Evolutionary conservation across 2,329 filamentous ascomycete species (phyloP).

Genomic region (Intubia oerlemansii): DNA sequence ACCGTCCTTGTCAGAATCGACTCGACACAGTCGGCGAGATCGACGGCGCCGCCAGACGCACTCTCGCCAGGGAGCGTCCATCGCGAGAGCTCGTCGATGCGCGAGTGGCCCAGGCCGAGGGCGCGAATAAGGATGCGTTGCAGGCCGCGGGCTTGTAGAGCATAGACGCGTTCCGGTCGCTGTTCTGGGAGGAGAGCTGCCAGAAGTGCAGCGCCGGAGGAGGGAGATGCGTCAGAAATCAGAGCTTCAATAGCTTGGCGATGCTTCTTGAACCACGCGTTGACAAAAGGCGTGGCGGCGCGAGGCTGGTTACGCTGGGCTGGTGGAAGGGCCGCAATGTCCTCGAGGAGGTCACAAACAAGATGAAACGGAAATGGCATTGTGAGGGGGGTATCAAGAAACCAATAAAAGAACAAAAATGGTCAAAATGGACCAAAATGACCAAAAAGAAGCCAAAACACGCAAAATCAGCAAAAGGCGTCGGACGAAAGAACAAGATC

Average conservation of each 20-base stretch:
- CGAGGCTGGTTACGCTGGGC: slow-evolving; percentile 9
- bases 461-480: too few relatives aligned
- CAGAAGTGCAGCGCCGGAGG: slow-evolving; percentile 39
- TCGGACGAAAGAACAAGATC: too few relatives aligned
- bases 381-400: too few relatives aligned
- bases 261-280: slow-evolving; percentile 49
- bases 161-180: slow-evolving; percentile 59
- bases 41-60: slow-evolving; percentile 45
- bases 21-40: slow-evolving; percentile 54
- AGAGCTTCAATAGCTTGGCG: slow-evolving; percentile 12
- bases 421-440: too few relatives aligned
- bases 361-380: slow-evolving; percentile 50
- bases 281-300: slow-evolving; percentile 16
- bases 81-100: slow-evolving; percentile 36
- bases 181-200: slow-evolving; percentile 58
- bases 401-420: too few relatives aligned
- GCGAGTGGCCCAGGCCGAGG: slow-evolving; percentile 40
- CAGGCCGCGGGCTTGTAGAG: slow-evolving; percentile 38
- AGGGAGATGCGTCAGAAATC: slow-evolving; percentile 24
- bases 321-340: slow-evolving; percentile 28
- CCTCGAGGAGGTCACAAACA: slow-evolving; percentile 54
- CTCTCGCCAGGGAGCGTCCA: slow-evolving; percentile 35
- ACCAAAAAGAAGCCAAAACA: too few relatives aligned
- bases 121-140: slow-evolving; percentile 45
- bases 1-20: slow-evolving; percentile 34